These are phyloP conservation scores for Sugiyamaella americana DNA, from an alignment of 805 yeast genomes.

Conservation along the genomic window DNA sequence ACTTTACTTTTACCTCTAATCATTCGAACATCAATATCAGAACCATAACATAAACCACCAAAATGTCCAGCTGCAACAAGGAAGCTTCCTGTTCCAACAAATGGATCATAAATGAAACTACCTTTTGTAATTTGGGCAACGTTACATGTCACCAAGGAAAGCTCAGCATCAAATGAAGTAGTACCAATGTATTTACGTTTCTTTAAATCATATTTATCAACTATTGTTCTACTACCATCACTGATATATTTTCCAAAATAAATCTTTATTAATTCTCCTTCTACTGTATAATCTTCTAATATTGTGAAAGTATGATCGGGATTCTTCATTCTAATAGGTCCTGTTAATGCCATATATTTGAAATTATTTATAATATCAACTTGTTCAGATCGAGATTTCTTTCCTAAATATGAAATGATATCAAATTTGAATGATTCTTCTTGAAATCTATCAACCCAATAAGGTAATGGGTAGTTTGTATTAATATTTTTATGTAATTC, in stretches of 20 bases:
- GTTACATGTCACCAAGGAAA: slow-evolving; percentile 81
- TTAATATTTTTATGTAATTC: slow-evolving; percentile 51
- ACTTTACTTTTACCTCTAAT: slow-evolving; percentile 61
- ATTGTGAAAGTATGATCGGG: slow-evolving; percentile 69
- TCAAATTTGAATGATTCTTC: slow-evolving; percentile 70
- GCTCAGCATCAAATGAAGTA: slow-evolving; percentile 92
- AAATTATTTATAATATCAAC: slow-evolving; percentile 66
- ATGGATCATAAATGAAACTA: slow-evolving; percentile 81
- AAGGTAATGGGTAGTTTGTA: slow-evolving; percentile 23
- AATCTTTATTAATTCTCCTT: slow-evolving; percentile 44
- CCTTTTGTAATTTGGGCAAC: slow-evolving; percentile 67
- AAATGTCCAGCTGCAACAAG: slow-evolving; percentile 79
- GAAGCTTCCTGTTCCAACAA: slow-evolving; percentile 95
- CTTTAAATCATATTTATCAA: slow-evolving; percentile 76
- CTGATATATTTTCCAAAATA: slow-evolving; percentile 78
- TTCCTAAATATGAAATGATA: slow-evolving; percentile 69
- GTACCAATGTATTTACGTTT: slow-evolving; percentile 88
- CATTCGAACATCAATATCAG: slow-evolving; percentile 85
- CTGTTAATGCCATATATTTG: slow-evolving; percentile 61
- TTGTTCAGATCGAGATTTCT: slow-evolving; percentile 45
- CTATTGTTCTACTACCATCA: slow-evolving; percentile 54
- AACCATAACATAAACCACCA: slow-evolving; percentile 76
- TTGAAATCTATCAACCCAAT: slow-evolving; percentile 34
- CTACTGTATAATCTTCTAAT: slow-evolving; percentile 60
- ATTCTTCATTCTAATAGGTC: slow-evolving; percentile 68